Base-by-base conservation (phyloP, 1,139 yeast genomes). In the Pichia sp. region DNA sequence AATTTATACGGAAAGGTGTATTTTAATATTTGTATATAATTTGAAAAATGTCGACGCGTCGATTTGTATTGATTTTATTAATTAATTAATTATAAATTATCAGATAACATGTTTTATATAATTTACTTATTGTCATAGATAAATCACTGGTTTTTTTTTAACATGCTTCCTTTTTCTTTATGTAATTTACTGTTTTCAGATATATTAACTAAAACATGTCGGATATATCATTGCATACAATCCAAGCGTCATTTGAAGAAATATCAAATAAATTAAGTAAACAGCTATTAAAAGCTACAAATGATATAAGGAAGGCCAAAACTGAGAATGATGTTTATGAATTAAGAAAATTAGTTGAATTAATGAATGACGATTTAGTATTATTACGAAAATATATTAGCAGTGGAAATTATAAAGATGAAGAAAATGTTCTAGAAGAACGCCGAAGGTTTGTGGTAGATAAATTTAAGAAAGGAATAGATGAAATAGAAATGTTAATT, bases 221-320 rank as follows among this genome's bases (percentile, higher is more conserved):
- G n/a, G 43, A 40, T 16, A 40, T 40, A 29, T 40, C 39, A 16
- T 26, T 40, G 24, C 39, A 40, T 28, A 33, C 26, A 24, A 27
- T 16, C 4, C 12, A 33, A 12, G 31, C 42, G 3, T 29, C 25
- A 16, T 16, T 16, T 16, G 16, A 16, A 16, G 16, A 16, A 16
- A 16, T 2, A 16, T 16, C 16, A 16, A 16, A 16, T 16, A 16
- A 16, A 16, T 16, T 16, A 16, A 16, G 16, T 16, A 16, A 16
- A 16, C 16, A 16, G 16, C 3, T 39, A 37, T 11, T 20, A 25
- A 29, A 26, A 22, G 9, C 27, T 39, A 16, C 20, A 33, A 27
- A 27, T 26, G 20, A 16, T 34, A 26, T 26, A 6, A 6, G 28
- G 9, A 12, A 34, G 33, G 10, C 9, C 28, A 20, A 31, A 29